These are phyloP conservation scores for Bonia amplexicaulis DNA, from an alignment of 176 grass and related monocot genomes.

Conservation along the genomic window DNA sequence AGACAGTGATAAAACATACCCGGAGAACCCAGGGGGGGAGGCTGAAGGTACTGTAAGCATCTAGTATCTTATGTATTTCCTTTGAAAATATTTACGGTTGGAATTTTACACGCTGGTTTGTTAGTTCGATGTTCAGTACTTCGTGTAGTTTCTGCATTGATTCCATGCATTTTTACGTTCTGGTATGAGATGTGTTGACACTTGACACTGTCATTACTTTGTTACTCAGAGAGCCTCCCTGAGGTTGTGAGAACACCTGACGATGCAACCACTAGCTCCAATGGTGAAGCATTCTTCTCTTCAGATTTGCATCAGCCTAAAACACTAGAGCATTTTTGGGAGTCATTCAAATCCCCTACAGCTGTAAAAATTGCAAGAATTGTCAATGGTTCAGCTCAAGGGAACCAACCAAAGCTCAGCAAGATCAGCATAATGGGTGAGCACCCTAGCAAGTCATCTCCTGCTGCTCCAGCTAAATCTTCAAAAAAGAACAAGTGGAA, in stretches of 20 bases:
- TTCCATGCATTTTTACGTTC: not conserved
- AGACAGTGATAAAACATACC: constrained; percentile 33
- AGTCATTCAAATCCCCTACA: constrained; percentile 57
- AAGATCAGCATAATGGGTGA: constrained; percentile 39
- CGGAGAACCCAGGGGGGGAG: constrained; percentile 37
- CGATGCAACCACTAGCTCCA: constrained; percentile 45
- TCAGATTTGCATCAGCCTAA: constrained; percentile 50
- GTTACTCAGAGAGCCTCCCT: constrained; percentile 32
- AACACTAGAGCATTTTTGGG: constrained; percentile 64
- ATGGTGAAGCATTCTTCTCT: constrained; percentile 47
- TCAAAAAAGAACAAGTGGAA: constrained; percentile 85
- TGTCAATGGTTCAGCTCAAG: constrained; percentile 44
- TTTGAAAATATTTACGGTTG: constrained; percentile 6
- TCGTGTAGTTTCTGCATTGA: not conserved
- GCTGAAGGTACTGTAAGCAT: constrained; percentile 50
- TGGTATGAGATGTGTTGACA: not conserved
- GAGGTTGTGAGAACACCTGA: constrained; percentile 27
- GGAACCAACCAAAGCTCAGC: constrained; percentile 37
- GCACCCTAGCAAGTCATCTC: constrained; percentile 19
- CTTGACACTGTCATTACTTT: constrained; percentile 1
- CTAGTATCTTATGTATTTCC: not conserved
- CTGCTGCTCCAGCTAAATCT: constrained; percentile 51
- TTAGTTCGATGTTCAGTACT: constrained; percentile 1
- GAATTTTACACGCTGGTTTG: constrained; percentile 19
- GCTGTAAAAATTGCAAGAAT: constrained; percentile 46